Evolutionary conservation across 371 early-diverging fungal species (phyloP), one percentile per base, ranked within the genome.

Genomic region (Lichtheimia ornata): DNA sequence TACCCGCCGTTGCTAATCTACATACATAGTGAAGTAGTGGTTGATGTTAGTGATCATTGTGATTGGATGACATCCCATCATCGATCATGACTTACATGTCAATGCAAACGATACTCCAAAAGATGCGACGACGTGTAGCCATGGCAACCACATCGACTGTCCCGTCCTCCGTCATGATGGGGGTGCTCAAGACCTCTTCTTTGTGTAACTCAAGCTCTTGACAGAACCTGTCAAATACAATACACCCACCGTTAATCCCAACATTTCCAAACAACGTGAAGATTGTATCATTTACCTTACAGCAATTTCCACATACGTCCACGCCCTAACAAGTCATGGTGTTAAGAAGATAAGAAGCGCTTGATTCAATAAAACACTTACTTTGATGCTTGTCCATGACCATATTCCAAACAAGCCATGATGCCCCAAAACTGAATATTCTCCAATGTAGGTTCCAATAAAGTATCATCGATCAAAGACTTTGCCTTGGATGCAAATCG

Each of bases 231-330:
- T n/a, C 12, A 22, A 12, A 24, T 12, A 30, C 41, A 24, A 14
- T 15, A 24, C n/a, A 22, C 14, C 2, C 18, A 22, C 5, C 13
- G 12, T 27, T 3, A 15, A 27, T 24, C 25, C 25, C 15, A 18
- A n/a, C 18, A 18, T 4, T 28, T 5, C 5, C 25, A 42, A 22
- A 22, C 22, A 22, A 22, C 22, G 2, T 22, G 22, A 22, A 13
- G 0, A 9, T 22, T 22, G 22, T 14, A 9, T 35, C 41, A 4
- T 24, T 62, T 68, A 65, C 72, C 72, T 56, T 12, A 86, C 77
- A 6, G 89, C 86, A 66, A 87, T 76, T 17, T 85, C 84, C 4
- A 77, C 81, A 70, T 84, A 89, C 64, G 83, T 81, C 86, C 86
- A 89, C 5, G 87, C 77, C 40, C 84, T 73, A 62, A 27, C 2